phyloP scores from a whole-genome alignment of 1,284 basidiomycete species.

The Apiotrichum mycotoxinovorans region DNA sequence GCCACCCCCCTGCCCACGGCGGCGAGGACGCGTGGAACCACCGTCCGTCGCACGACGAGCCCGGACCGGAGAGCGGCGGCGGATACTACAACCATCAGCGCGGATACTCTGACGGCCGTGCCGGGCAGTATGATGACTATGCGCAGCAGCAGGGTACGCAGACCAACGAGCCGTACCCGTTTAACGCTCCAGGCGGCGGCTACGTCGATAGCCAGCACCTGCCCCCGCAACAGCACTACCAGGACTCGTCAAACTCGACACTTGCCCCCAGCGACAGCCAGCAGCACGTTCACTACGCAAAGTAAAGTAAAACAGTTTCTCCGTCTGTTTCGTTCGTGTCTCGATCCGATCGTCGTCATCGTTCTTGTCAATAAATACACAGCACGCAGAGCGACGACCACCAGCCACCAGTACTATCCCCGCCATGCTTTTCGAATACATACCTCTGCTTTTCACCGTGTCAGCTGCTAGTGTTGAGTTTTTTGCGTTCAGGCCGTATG shows the following conservation, averaged over 20 bases:
- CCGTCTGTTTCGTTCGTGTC: neutral
- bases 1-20: slow-evolving; percentile 20
- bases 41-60: slow-evolving; percentile 57
- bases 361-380: no score
- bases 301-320: neutral
- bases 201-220: slow-evolving; percentile 9
- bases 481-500: no score
- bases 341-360: neutral
- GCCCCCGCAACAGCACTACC: neutral
- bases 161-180: slow-evolving; percentile 12
- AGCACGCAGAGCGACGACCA: no score
- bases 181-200: slow-evolving; percentile 14
- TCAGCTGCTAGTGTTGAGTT: no score
- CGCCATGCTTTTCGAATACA: no score
- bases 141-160: neutral
- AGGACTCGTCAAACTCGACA: no score
- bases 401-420: no score
- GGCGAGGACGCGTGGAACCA: slow-evolving; percentile 66
- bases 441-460: no score
- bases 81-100: slow-evolving; percentile 16
- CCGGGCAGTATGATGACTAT: neutral
- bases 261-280: neutral
- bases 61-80: slow-evolving; percentile 18
- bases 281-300: slow-evolving; percentile 3
- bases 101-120: slow-evolving; percentile 8